Percentiles rank a stretch among this genome's conserved stretches.
Conservation (phyloP, 1,284 basidiomycete species). For the Vanrija sp. region DNA sequence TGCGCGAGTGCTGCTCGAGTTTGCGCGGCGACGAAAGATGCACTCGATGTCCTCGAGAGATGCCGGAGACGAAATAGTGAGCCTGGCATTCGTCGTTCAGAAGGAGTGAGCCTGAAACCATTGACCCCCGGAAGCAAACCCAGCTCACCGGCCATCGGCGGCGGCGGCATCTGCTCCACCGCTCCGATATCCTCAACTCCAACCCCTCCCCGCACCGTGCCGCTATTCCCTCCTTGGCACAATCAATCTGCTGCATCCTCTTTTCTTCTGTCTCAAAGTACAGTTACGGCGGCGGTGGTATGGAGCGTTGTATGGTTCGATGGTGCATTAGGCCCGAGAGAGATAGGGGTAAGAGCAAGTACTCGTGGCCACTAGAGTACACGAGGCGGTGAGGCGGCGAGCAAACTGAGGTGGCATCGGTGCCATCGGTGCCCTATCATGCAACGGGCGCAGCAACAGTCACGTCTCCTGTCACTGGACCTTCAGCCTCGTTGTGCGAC, state of each 20-base stretch:
- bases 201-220: background rate
- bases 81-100: background rate
- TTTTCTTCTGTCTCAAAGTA: background rate
- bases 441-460: constrained; percentile 25
- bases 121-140: background rate
- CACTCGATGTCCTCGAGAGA: background rate
- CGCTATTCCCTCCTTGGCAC: background rate
- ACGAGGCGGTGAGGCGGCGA: background rate
- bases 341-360: too few relatives aligned
- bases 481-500: constrained; percentile 44
- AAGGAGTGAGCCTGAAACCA: background rate
- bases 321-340: background rate
- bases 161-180: too few relatives aligned
- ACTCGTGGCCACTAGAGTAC: background rate
- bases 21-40: background rate
- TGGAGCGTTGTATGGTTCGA: background rate
- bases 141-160: background rate
- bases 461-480: constrained; percentile 45
- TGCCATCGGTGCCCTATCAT: constrained; percentile 4
- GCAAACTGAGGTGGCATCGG: background rate
- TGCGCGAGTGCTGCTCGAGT: background rate
- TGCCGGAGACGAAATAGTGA: background rate
- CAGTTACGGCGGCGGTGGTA: background rate
- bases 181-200: background rate
- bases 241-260: constrained; percentile 1